These are phyloP conservation scores for Haplosporangium sp. DNA, from an alignment of 371 early-diverging fungal species.

Conservation along the genomic window DNA sequence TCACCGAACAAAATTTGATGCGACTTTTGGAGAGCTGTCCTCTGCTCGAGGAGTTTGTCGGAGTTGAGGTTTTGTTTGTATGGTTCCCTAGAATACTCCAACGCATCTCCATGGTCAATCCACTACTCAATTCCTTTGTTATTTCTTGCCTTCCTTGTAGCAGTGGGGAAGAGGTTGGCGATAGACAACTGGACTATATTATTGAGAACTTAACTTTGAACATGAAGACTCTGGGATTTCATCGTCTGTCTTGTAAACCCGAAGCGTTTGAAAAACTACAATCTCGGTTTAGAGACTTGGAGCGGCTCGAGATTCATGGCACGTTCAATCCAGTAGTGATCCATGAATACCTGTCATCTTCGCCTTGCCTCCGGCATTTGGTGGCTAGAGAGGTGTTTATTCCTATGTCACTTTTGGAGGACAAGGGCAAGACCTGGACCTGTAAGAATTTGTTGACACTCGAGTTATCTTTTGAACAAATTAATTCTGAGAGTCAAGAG, in stretches of 20 bases:
- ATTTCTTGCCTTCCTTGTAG: not conserved
- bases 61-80: not conserved
- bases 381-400: slow-evolving; percentile 8
- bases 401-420: slow-evolving; percentile 5
- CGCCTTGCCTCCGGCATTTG: slow-evolving; percentile 4
- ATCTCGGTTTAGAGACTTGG: slow-evolving; percentile 6
- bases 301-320: slow-evolving; percentile 15
- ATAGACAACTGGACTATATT: not conserved
- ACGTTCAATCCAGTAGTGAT: not conserved
- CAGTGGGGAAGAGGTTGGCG: not conserved
- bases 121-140: not conserved
- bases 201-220: not conserved
- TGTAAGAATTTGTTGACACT: slow-evolving; percentile 10
- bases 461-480: slow-evolving; percentile 1
- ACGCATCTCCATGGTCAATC: slow-evolving; percentile 19
- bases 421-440: not conserved
- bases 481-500: not conserved
- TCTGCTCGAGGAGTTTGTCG: not conserved
- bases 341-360: slow-evolving; percentile 1
- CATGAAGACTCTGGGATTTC: slow-evolving; percentile 5
- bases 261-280: not conserved
- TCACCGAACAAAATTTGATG: slow-evolving; percentile 8
- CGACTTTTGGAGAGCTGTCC: slow-evolving; percentile 23
- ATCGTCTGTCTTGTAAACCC: slow-evolving; percentile 7
- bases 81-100: slow-evolving; percentile 4